Evolutionary conservation across 257 asterid genomes (phyloP), one percentile per base, ranked within the genome.

Genomic region (Galeopsis tetrahit): DNA sequence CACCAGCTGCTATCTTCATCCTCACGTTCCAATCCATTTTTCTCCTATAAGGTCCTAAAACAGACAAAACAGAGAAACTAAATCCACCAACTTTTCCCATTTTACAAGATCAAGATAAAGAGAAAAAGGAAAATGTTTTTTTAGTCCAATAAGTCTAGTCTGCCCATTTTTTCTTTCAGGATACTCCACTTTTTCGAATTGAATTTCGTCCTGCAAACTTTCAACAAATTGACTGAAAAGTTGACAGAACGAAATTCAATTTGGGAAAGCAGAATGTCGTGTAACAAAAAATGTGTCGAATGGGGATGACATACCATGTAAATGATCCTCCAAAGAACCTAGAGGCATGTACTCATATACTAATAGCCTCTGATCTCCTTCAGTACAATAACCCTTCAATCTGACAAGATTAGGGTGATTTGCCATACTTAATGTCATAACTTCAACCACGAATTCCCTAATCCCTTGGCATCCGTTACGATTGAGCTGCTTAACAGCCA

Each of bases 1-100:
- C 90, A 56, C 96, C 97, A 31, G 96, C 90, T 66, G 96, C 96
- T 80, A 90, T 88, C 75, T 85, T 83, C 93, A 90, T 90, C 84
- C 94, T 77, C 9, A 79, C 81, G 75, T 84, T 86, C 97, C 97
- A 91, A 78, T 89, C 91, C 71, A 91, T 75, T 3, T 8, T 66
- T 43, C 74, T 82, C 55, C 75, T 65, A 69, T 63, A 74, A n/a
- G 82, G 76, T 10, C 59, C 94, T 83, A 70, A 58, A 58, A 75
- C 17, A 56, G 39, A 70, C 64, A 51, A 78, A 75, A 46, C 44
- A 66, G 57, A 73, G 35, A 63, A 51, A 63, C 44, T 71, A 59
- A 39, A 52, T 32, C 31, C 40, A 10, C 11, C 63, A 9, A 75
- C 14, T 49, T 8, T 10, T 51, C 28, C 53, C 42, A 6, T 21